A percentile compares a stretch with the other conserved stretches of the same genome.
These are phyloP conservation scores for Dysphania ambrosioides DNA, from an alignment of 148 eudicot genomes.

Conservation along the genomic window DNA sequence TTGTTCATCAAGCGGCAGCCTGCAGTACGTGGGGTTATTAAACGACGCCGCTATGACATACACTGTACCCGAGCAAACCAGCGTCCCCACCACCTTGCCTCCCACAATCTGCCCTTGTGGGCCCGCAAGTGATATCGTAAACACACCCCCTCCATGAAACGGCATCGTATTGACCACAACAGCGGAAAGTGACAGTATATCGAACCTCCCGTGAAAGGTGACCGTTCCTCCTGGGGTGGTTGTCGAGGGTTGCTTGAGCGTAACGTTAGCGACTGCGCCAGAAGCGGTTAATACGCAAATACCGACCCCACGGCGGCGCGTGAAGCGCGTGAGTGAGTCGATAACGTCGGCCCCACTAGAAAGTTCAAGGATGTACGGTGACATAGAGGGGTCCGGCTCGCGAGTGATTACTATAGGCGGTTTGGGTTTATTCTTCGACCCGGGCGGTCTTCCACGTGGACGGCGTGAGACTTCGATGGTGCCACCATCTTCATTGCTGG, in stretches of 20 bases:
- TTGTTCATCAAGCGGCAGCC: conserved; percentile 39
- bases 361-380: conserved; percentile 57
- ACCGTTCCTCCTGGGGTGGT: conserved; percentile 37
- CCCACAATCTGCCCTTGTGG: conserved; percentile 83
- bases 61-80: conserved; percentile 45
- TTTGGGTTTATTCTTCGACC: conserved; percentile 75
- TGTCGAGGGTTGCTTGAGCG: conserved; percentile 42
- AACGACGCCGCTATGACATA: conserved; percentile 65
- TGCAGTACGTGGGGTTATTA: conserved; percentile 41
- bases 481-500: conserved; percentile 43
- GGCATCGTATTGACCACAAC: conserved; percentile 18
- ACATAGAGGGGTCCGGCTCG: conserved; percentile 51
- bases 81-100: conserved; percentile 53
- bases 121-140: conserved; percentile 58
- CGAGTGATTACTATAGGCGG: conserved; percentile 51
- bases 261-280: conserved; percentile 52
- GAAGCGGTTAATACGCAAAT: conserved; percentile 50
- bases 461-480: conserved; percentile 54
- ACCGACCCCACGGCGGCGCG: conserved; percentile 43
- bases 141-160: conserved; percentile 16
- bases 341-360: conserved; percentile 44
- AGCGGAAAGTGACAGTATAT: conserved; percentile 37
- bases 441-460: conserved; percentile 88
- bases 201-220: conserved; percentile 51
- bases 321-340: conserved; percentile 42